Evolutionary conservation across 345 rosid species (phyloP).

Genomic region (Dipteronia sinensis): DNA sequence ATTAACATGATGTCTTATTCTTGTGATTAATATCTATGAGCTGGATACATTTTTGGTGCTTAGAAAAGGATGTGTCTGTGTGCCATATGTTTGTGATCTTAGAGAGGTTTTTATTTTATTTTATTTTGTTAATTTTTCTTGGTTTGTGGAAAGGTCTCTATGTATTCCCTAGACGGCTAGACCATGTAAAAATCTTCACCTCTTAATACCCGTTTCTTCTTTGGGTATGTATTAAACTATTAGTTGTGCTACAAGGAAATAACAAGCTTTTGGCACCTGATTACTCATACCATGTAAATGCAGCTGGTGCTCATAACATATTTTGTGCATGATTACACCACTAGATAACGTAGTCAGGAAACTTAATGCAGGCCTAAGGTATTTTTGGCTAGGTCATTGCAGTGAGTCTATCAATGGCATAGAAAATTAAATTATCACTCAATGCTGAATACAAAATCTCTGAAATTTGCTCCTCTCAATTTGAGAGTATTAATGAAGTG

Average conservation of each 20-base stretch:
- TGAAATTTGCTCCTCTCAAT: neutral
- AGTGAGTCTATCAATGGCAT: neutral
- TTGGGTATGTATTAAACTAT: neutral
- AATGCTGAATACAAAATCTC: neutral
- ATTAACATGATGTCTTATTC: neutral
- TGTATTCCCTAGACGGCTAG: neutral
- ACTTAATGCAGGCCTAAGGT: neutral
- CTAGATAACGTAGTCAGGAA: neutral
- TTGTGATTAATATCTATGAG: neutral
- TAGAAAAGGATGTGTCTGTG: neutral
- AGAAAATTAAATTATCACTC: neutral
- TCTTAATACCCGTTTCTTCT: neutral
- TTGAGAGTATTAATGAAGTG: neutral
- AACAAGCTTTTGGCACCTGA: neutral
- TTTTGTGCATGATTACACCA: neutral
- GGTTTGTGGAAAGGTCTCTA: neutral
- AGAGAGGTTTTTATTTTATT: neutral
- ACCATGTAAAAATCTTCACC: neutral
- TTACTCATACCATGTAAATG: neutral
- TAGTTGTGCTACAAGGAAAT: neutral
- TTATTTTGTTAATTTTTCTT: neutral
- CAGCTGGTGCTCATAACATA: slow-evolving; percentile 1
- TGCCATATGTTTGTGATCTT: no score
- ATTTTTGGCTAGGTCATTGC: neutral
- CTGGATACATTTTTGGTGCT: neutral